Percentiles rank a stretch among this genome's conserved stretches.
phyloP scores from a whole-genome alignment of 495 filamentous ascomycete species.

The Melanomma pulvis-pyrius region DNA sequence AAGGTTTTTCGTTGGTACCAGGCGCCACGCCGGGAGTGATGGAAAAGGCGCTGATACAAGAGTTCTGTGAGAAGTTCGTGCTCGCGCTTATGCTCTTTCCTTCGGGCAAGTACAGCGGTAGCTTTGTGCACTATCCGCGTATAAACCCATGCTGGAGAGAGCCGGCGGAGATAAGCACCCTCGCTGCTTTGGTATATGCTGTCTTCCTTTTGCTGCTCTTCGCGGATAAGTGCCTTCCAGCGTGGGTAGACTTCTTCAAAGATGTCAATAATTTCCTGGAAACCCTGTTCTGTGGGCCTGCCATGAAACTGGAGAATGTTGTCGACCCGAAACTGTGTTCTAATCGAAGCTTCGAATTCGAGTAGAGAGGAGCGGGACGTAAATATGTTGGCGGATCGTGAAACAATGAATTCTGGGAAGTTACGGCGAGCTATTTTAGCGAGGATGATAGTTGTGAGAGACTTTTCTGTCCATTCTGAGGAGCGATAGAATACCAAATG shows the following conservation, averaged over 20 bases:
- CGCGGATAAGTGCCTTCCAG: slow-evolving; percentile 72
- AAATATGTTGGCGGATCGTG: slow-evolving; percentile 88
- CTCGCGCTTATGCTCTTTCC: slow-evolving; percentile 80
- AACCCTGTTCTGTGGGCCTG: slow-evolving; percentile 65
- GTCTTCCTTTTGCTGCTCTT: slow-evolving; percentile 82
- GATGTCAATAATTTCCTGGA: slow-evolving; percentile 68
- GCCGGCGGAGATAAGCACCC: slow-evolving; percentile 86
- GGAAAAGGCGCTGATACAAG: slow-evolving; percentile 80
- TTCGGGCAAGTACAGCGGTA: slow-evolving; percentile 74
- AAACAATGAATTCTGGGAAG: slow-evolving; percentile 89
- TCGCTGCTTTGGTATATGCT: slow-evolving; percentile 80
- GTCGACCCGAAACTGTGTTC: slow-evolving; percentile 82
- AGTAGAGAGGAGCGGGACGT: slow-evolving; percentile 70
- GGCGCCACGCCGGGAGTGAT: slow-evolving; percentile 77
- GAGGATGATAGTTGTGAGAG: slow-evolving; percentile 90
- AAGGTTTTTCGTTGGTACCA: slow-evolving; percentile 98
- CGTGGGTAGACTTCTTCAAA: slow-evolving; percentile 77
- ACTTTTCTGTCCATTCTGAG: slow-evolving; percentile 97
- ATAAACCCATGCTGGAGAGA: slow-evolving; percentile 91
- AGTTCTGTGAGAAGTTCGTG: slow-evolving; percentile 75
- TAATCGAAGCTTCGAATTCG: slow-evolving; percentile 86
- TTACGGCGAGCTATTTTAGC: slow-evolving; percentile 83
- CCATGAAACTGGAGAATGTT: slow-evolving; percentile 80
- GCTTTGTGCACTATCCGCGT: slow-evolving; percentile 92
- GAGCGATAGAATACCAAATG: slow-evolving; percentile 96